These are phyloP conservation scores for Penicillium sp. DNA, from an alignment of 2,329 filamentous ascomycete species.

Conservation along the genomic window DNA sequence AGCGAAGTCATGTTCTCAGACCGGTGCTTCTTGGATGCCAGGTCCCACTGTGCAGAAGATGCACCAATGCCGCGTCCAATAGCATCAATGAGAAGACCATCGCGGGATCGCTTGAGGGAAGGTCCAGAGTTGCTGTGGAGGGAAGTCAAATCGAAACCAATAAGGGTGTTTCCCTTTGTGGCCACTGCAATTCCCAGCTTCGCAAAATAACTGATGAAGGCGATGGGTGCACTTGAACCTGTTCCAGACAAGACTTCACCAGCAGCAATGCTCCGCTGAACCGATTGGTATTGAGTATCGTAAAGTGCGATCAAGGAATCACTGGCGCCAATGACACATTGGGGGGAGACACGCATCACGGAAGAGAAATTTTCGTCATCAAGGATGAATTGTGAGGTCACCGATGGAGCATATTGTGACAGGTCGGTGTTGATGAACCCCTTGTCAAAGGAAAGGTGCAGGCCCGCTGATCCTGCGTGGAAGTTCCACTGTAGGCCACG, in stretches of 20 bases:
- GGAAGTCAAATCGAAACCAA: slow-evolving; percentile 46
- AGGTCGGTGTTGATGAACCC: slow-evolving; percentile 46
- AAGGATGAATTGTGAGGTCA: slow-evolving; percentile 41
- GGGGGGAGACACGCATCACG: slow-evolving; percentile 44
- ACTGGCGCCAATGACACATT: slow-evolving; percentile 43
- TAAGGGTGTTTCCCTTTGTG: slow-evolving; percentile 41
- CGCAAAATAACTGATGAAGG: slow-evolving; percentile 46
- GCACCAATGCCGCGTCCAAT: slow-evolving; percentile 44
- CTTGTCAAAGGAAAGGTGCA: slow-evolving; percentile 41
- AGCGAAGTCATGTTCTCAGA: slow-evolving; percentile 31
- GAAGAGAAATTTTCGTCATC: slow-evolving; percentile 42
- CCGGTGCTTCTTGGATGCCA: slow-evolving; percentile 30
- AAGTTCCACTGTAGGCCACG: slow-evolving; percentile 39
- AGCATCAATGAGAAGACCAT: slow-evolving; percentile 44
- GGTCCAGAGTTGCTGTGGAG: slow-evolving; percentile 28
- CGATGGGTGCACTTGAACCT: slow-evolving; percentile 27
- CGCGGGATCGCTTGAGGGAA: slow-evolving; percentile 41
- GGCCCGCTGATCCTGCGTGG: slow-evolving; percentile 39
- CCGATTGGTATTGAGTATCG: slow-evolving; percentile 49
- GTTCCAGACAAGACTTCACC: slow-evolving; percentile 30
- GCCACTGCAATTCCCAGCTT: slow-evolving; percentile 47
- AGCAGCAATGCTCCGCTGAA: slow-evolving; percentile 44
- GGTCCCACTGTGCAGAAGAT: slow-evolving; percentile 30
- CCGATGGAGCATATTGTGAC: slow-evolving; percentile 42
- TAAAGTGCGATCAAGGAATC: slow-evolving; percentile 46